A percentile compares a stretch with the other conserved stretches of the same genome.
Evolutionary conservation across 352 stramenopile species (phyloP).

Genomic region (Phytopythium mirpurense): DNA sequence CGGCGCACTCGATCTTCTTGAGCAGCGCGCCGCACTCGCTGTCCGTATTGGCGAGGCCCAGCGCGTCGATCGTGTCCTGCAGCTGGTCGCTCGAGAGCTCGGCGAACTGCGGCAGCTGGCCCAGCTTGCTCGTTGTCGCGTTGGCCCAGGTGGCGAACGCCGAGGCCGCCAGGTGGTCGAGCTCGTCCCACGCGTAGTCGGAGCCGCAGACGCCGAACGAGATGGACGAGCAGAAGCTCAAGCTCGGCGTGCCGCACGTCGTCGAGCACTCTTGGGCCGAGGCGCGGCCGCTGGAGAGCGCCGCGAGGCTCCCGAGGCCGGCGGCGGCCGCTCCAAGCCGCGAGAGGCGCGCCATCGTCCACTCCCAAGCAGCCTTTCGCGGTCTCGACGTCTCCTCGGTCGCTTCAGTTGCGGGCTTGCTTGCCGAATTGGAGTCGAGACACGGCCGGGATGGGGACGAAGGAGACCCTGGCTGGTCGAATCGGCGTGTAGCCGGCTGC

Average conservation of each 20-base stretch:
- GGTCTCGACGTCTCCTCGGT: background rate
- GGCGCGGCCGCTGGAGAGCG: conserved; percentile 9
- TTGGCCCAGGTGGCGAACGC: conserved; percentile 54
- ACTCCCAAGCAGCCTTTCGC: background rate
- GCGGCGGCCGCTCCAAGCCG: conserved; percentile 1
- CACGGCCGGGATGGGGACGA: too few species aligned
- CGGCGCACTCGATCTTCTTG: conserved; percentile 53
- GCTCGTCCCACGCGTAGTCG: conserved; percentile 54
- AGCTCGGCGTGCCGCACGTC: conserved; percentile 64
- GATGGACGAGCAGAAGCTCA: conserved; percentile 80
- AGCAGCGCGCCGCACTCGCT: conserved; percentile 57
- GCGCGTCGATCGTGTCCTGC: conserved; percentile 22
- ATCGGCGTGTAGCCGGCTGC: too few species aligned
- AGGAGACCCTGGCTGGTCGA: background rate
- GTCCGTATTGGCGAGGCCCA: conserved; percentile 63
- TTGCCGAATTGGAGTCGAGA: background rate
- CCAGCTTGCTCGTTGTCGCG: conserved; percentile 28
- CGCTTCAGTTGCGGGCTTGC: background rate
- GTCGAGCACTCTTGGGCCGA: conserved; percentile 53
- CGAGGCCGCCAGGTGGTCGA: conserved; percentile 35
- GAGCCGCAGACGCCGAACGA: conserved; percentile 59
- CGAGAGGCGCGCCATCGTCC: background rate
- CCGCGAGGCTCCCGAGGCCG: background rate
- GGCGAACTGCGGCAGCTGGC: conserved; percentile 45
- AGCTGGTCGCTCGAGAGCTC: conserved; percentile 31